Base-by-base conservation (phyloP, 352 stramenopile species). In the Aphanomyces euteiches region DNA sequence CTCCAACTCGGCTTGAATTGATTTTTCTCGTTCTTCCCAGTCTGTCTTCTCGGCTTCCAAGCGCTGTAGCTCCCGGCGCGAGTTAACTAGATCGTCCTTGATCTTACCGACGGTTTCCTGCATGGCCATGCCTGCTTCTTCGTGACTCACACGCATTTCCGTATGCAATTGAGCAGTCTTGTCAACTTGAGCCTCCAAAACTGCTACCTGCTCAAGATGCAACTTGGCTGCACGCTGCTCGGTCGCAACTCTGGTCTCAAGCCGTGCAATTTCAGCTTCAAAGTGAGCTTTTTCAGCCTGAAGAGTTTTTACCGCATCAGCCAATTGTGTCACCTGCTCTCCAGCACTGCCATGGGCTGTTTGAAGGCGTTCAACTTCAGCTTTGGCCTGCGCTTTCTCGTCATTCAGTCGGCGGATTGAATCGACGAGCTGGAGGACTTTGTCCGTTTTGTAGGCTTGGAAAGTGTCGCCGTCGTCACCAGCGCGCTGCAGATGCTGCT, bases 81-180 rank as follows among this genome's bases (percentile, higher is more conserved):
- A 19, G n/a, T 34, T 34, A 21, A 8, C 50, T 8, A 58, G 8
- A 38, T 58, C 50, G 50, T 58, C 50, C 50, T 58, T 58, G 50
- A 58, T n/a, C n/a, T 19, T 10, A 38, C n/a, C 50, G 8, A 8
- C 50, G 50, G 28, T n/a, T 58, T 58, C 54, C 43, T 61, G 54
- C 54, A 39, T 61, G 54, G 54, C 54, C 54, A 61, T 40, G 5
- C 34, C 28, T 40, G 8, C n/a, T 56, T 53, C 41, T 58, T 57
- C 59, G 59, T 67, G 59, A 28, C 17, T 67, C 28, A 36, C 21
- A 5, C 41, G 41, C 59, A 67, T 67, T 37, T 67, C 47, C 6
- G n/a, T 12, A 5, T 67, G 59, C 59, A 67, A 34, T 67, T 67
- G 54, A 17, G 39, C 28, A 7, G 54, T 41, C 13, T 61, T 61